Conservation (phyloP, 1,139 yeast species). For the Suhomyces coccinellae region DNA sequence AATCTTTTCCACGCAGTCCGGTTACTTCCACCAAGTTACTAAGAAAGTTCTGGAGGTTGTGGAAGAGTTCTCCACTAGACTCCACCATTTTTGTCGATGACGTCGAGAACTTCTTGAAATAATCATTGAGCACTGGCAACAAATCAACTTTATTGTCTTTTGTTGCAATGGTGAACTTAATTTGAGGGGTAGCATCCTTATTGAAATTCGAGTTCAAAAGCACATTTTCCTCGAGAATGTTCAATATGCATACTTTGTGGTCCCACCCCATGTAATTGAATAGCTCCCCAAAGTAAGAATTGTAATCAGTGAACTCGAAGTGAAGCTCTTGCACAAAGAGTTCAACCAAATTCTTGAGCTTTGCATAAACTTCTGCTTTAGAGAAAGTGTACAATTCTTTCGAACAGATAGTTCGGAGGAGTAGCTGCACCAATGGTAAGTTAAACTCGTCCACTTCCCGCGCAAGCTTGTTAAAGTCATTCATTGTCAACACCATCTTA, state of each 20-base stretch:
- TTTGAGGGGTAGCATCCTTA: neutral
- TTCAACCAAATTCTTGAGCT: conserved; percentile 32
- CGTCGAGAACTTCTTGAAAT: conserved; percentile 40
- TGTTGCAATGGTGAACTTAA: neutral
- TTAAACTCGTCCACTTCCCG: conserved; percentile 50
- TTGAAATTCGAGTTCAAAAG: conserved; percentile 19
- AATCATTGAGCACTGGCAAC: conserved; percentile 37
- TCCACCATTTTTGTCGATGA: conserved; percentile 25
- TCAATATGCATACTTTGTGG: conserved; percentile 29
- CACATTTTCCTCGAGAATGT: conserved; percentile 30
- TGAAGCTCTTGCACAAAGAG: conserved; percentile 44
- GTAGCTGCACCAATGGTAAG: conserved; percentile 52
- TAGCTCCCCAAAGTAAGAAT: conserved; percentile 45
- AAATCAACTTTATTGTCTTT: conserved; percentile 15
- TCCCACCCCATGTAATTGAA: conserved; percentile 36
- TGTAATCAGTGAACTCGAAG: conserved; percentile 38
- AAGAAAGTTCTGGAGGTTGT: conserved; percentile 15
- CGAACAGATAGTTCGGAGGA: conserved; percentile 27
- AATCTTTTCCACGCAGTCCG: neutral
- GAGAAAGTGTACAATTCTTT: conserved; percentile 19
- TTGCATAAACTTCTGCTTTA: conserved; percentile 14
- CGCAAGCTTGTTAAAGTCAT: conserved; percentile 23
- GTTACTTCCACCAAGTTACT: conserved; percentile 15
- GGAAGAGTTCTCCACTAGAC: conserved; percentile 22
- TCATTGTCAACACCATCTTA: conserved; percentile 14